A percentile compares a stretch with the other conserved stretches of the same genome.
These are phyloP conservation scores for Sindora glabra DNA, from an alignment of 306 rosid genomes.

Conservation along the genomic window DNA sequence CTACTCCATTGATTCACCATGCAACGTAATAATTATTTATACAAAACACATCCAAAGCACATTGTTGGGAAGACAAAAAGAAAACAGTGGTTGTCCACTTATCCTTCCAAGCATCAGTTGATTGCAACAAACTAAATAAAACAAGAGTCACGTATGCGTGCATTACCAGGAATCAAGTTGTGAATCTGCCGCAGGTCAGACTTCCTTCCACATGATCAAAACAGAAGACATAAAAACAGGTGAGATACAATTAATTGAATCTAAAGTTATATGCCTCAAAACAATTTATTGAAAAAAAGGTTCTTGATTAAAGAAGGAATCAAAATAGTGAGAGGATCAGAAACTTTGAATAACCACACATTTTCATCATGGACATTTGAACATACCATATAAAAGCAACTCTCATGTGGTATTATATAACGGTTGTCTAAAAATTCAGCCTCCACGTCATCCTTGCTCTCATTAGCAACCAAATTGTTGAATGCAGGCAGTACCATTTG, in stretches of 20 bases:
- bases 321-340: not conserved
- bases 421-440: conserved; percentile 50
- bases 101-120: too few species aligned
- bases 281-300: not conserved
- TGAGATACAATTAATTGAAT: conserved; percentile 30
- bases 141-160: conserved; percentile 16
- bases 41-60: too few species aligned
- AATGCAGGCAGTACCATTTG: conserved; percentile 43
- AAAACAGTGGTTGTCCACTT: too few species aligned
- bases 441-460: conserved; percentile 52
- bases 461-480: conserved; percentile 65
- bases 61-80: too few species aligned
- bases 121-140: not conserved
- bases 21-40: too few species aligned
- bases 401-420: conserved; percentile 57
- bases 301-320: not conserved
- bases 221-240: conserved; percentile 28
- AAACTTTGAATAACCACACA: not conserved
- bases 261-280: not conserved
- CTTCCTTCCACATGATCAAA: conserved; percentile 82
- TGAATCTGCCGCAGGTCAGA: conserved; percentile 87
- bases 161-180: conserved; percentile 91
- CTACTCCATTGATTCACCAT: too few species aligned
- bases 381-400: conserved; percentile 88
- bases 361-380: not conserved